Percentiles rank a stretch among this genome's conserved stretches.
Evolutionary conservation across 23 red algal genomes (phyloP).

Genomic region (Gracilaria domingensis): DNA sequence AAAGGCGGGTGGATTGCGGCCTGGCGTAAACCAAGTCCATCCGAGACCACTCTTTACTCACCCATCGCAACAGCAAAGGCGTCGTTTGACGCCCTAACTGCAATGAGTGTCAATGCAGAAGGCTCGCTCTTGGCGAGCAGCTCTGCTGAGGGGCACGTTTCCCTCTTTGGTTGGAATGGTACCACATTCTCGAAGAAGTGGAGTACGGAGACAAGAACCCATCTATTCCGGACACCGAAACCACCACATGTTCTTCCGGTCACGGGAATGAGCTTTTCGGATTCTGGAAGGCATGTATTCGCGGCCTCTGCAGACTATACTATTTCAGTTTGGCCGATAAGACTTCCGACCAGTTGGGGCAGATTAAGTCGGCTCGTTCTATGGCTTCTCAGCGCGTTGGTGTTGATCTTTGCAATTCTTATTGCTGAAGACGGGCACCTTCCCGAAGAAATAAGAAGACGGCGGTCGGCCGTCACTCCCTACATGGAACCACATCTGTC

Average conservation of each 20-base stretch:
- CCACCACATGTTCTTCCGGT: constrained; percentile 65
- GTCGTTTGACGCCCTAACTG: constrained; percentile 56
- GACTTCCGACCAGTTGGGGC: neutral
- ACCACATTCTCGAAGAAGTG: constrained; percentile 42
- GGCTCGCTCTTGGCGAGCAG: constrained; percentile 36
- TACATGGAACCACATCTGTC: constrained; percentile 39
- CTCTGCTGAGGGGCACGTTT: constrained; percentile 63
- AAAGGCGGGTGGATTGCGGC: constrained; percentile 64
- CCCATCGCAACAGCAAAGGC: constrained; percentile 30
- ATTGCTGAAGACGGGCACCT: constrained; percentile 15
- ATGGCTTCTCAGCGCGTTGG: neutral
- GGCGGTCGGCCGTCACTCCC: neutral
- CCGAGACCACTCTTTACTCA: constrained; percentile 13
- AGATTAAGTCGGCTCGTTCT: neutral
- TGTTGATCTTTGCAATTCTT: neutral
- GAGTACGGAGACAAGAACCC: constrained; percentile 46
- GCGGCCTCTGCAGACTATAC: constrained; percentile 75
- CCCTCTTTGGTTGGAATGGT: constrained; percentile 61
- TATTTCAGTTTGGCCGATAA: constrained; percentile 45
- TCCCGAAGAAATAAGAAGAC: neutral
- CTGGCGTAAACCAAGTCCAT: constrained; percentile 47
- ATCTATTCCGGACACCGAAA: neutral
- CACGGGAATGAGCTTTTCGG: constrained; percentile 52
- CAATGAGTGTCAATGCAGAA: constrained; percentile 47
- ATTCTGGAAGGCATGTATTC: constrained; percentile 19